phyloP scores from a whole-genome alignment of 805 yeast genomes.

The Kazachstania viticola region DNA sequence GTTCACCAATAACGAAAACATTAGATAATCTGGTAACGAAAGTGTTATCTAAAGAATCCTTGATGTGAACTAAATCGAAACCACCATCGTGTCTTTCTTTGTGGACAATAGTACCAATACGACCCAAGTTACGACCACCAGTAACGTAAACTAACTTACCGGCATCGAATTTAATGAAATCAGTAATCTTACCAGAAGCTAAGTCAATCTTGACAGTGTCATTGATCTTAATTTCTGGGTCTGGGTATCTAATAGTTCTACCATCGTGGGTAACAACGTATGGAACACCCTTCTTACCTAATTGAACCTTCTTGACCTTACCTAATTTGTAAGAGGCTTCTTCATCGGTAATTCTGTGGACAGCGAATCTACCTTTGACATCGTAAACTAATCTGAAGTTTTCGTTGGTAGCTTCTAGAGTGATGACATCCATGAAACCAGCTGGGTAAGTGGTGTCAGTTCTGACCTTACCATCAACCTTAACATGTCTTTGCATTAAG shows the following conservation, averaged over 20 bases:
- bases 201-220: constrained; percentile 96
- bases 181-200: constrained; percentile 88
- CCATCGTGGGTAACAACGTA: constrained; percentile 99
- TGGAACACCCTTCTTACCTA: constrained; percentile 97
- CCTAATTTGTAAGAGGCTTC: constrained; percentile 98
- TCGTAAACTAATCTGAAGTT: constrained; percentile 98
- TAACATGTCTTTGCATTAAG: constrained; percentile 95
- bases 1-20: constrained; percentile 93
- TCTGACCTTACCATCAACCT: constrained; percentile 99
- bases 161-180: constrained; percentile 83
- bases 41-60: constrained; percentile 88
- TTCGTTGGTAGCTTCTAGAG: constrained; percentile 97
- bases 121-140: constrained; percentile 98
- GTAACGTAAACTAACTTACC: constrained; percentile 89
- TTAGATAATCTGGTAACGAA: constrained; percentile 89
- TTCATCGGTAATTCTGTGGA: constrained; percentile 98
- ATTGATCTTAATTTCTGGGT: constrained; percentile 91
- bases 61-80: constrained; percentile 93
- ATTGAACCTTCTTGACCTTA: constrained; percentile 94
- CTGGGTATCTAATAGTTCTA: constrained; percentile 99
- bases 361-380: constrained; percentile 97
- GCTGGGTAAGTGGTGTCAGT: constrained; percentile 98
- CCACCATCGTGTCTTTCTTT: constrained; percentile 98
- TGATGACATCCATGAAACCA: constrained; percentile 98
- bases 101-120: constrained; percentile 93